Evolutionary conservation across 345 rosid species (phyloP).

Genomic region (Eucalyptus virginea): DNA sequence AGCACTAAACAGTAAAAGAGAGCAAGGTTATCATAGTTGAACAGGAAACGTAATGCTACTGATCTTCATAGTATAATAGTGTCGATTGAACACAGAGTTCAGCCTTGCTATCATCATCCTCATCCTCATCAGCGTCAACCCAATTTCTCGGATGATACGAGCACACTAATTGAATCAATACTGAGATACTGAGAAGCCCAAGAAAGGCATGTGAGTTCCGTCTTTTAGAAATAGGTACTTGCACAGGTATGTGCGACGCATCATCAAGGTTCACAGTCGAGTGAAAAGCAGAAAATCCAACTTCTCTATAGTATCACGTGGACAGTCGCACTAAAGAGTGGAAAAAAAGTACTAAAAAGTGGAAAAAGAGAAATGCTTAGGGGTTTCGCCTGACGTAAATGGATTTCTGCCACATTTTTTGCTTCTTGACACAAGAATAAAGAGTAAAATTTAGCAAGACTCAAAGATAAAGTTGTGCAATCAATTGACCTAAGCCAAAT

Average conservation of each 20-base stretch:
- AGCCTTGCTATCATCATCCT: slow-evolving; percentile 28
- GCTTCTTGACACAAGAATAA: neutral
- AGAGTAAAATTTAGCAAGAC: neutral
- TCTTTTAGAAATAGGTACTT: neutral
- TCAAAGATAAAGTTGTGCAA: neutral
- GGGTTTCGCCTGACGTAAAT: neutral
- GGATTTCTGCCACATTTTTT: neutral
- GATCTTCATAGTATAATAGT: no score
- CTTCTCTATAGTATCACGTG: neutral
- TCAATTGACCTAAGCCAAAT: neutral
- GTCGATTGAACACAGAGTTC: neutral
- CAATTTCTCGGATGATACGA: no score
- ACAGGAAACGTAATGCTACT: no score
- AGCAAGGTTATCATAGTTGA: no score
- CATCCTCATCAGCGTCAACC: no score
- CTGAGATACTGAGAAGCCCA: neutral
- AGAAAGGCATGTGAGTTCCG: neutral
- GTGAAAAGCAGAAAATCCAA: neutral
- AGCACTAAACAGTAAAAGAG: no score
- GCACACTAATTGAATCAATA: no score
- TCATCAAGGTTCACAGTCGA: neutral
- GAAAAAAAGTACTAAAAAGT: neutral
- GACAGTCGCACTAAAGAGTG: neutral
- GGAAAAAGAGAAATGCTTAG: neutral
- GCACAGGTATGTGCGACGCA: neutral